Conservation (phyloP, 345 rosid genomes). For the Psidium guajava region DNA sequence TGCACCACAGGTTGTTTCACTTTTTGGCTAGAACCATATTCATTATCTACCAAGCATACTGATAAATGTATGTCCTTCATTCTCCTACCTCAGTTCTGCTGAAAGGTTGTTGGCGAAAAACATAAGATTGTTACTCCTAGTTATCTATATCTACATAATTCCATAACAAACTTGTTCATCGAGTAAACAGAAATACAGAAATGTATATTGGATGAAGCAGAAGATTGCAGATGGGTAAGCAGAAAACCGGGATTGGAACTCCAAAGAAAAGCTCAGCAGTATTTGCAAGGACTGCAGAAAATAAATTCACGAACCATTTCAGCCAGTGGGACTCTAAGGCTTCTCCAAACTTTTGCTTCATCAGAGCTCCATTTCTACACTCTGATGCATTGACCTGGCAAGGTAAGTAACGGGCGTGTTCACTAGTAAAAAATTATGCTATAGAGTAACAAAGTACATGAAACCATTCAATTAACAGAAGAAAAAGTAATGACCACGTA, state of each 20-base stretch:
- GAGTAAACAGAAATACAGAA: background rate
- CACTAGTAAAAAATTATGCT: background rate
- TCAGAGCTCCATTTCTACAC: slow-evolving; percentile 62
- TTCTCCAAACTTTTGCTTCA: slow-evolving; percentile 83
- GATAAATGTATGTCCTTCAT: background rate
- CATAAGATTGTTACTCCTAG: too few relatives aligned
- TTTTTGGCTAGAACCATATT: background rate
- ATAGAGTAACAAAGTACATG: background rate
- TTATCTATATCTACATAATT: too few relatives aligned
- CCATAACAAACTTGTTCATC: background rate
- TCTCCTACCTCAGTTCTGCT: background rate
- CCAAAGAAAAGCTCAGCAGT: background rate
- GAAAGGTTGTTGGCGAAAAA: background rate
- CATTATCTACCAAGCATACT: background rate
- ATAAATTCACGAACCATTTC: slow-evolving; percentile 42
- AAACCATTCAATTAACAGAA: background rate
- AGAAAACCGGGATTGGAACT: background rate
- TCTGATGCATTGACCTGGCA: slow-evolving; percentile 80
- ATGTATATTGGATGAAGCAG: background rate
- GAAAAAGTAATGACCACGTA: background rate
- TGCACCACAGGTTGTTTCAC: background rate
- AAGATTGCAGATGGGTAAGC: background rate
- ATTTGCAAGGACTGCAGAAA: background rate
- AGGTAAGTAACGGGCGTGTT: background rate
- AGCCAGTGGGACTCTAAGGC: slow-evolving; percentile 62